Evolutionary conservation across 306 rosid genomes (phyloP), one percentile per base, ranked within the genome.

Genomic region (Castanea mollissima): DNA sequence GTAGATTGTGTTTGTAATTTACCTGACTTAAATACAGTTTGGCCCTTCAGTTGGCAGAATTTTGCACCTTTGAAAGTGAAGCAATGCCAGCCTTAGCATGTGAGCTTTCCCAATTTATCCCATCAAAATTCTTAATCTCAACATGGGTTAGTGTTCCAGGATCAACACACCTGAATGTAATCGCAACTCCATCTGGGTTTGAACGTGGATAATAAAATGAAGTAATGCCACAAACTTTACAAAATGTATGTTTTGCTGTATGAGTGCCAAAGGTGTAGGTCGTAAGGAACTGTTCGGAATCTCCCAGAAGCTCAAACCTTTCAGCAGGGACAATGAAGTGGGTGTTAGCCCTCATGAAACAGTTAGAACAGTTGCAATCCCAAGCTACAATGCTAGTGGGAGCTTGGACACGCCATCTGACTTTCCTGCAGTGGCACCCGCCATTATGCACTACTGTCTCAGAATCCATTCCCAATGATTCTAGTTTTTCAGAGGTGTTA

Each of bases 401-500:
- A 31, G 97, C 95, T 54, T 55, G 23, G 29, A 83, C 95, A 57
- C 51, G 89, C 99, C 99, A 94, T 79, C 83, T 89, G 32, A 94
- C 90, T 54, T 82, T 91, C 92, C 83, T 80, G 87, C 99, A 94
- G 79, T 91, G 99, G 78, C 99, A 94, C 12, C 97, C 95, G 35
- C 99, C 99, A 20, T 44, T 75, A 62, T 94, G 99, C 72, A 75
- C 88, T 72, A 88, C 89, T 55, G 73, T 54, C 77, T 85, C 92
- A 32, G 83, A 78, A 23, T 87, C 91, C 98, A 94, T 92, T 79
- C 76, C 67, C 51, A 78, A 11, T 35, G 60, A 32, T 84, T 85
- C 79, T 62, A 10, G 34, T 74, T 20, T 57, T 70, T 27, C 31
- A 27, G 57, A 25, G 23, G 57, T 19, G 58, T 32, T 10, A 19